A percentile compares a stretch with the other conserved stretches of the same genome.
Conservation (phyloP, 768 basidiomycete species). For the Boletus subparvulus region DNA sequence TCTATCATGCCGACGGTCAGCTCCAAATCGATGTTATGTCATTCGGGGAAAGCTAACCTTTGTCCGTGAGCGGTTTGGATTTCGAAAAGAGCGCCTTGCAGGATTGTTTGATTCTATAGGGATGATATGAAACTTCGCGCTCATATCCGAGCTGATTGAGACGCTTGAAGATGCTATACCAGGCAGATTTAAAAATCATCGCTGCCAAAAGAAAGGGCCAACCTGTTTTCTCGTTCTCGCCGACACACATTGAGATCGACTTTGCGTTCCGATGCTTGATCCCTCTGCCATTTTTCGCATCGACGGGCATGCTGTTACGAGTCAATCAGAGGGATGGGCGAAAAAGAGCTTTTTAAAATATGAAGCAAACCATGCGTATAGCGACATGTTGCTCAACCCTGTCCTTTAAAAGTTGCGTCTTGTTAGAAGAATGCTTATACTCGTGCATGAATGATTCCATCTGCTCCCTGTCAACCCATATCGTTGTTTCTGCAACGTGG, state of each 20-base stretch:
- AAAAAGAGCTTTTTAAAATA: too few relatives aligned
- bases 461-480: slow-evolving; percentile 6
- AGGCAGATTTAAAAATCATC: not conserved
- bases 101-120: rapidly evolving
- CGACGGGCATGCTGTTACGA: not conserved
- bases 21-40: not conserved
- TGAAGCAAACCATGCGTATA: not conserved
- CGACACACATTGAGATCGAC: not conserved
- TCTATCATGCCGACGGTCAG: not conserved
- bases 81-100: slow-evolving; percentile 1
- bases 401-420: not conserved
- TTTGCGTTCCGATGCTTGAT: not conserved
- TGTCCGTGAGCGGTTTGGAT: slow-evolving; percentile 5
- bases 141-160: slow-evolving; percentile 5
- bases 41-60: not conserved
- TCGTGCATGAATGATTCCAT: not conserved
- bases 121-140: not conserved
- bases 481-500: not conserved
- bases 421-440: not conserved
- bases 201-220: not conserved
- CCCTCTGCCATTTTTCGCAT: not conserved
- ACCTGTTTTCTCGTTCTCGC: not conserved
- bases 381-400: not conserved
- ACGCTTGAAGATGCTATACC: slow-evolving; percentile 7
- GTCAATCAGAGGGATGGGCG: not conserved